Percentiles rank a stretch among this genome's conserved stretches.
Evolutionary conservation across 139 green algal species (phyloP).

Genomic region (Desmodesmus armatus): DNA sequence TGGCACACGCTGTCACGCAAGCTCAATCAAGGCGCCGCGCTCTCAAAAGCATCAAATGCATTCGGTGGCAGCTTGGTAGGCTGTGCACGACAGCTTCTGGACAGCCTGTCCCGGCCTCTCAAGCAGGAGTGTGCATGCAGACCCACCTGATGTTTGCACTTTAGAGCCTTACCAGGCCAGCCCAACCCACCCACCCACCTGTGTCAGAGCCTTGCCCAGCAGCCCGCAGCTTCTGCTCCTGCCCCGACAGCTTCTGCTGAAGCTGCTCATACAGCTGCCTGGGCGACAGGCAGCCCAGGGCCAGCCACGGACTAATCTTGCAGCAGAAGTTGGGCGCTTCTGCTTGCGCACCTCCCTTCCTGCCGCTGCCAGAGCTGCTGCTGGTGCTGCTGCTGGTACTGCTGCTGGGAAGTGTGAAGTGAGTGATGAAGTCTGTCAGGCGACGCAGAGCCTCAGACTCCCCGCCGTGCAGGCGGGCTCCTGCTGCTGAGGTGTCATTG

Average conservation of each 20-base stretch:
- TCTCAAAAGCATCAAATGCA: too few relatives aligned
- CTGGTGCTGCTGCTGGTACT: too few relatives aligned
- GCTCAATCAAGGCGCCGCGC: too few relatives aligned
- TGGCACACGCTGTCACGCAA: too few relatives aligned
- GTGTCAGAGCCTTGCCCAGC: not conserved
- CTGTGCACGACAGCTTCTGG: not conserved
- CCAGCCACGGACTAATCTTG: conserved; percentile 86
- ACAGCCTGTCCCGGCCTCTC: too few relatives aligned
- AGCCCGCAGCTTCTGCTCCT: not conserved
- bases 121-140: too few relatives aligned
- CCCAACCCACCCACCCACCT: conserved; percentile 7
- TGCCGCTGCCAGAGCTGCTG: too few relatives aligned
- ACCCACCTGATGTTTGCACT: too few relatives aligned
- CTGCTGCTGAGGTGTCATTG: not conserved
- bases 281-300: conserved; percentile 86
- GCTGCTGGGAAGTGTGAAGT: too few relatives aligned
- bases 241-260: not conserved
- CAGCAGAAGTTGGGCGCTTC: conserved; percentile 68
- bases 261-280: conserved; percentile 62
- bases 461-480: conserved; percentile 49
- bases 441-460: conserved; percentile 80
- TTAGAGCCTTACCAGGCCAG: too few relatives aligned
- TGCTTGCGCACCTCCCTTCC: not conserved
- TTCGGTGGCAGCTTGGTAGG: too few relatives aligned
- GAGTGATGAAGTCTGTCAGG: conserved; percentile 68